Conservation (phyloP, 2,329 filamentous ascomycete species). For the Claviceps cyperi region DNA sequence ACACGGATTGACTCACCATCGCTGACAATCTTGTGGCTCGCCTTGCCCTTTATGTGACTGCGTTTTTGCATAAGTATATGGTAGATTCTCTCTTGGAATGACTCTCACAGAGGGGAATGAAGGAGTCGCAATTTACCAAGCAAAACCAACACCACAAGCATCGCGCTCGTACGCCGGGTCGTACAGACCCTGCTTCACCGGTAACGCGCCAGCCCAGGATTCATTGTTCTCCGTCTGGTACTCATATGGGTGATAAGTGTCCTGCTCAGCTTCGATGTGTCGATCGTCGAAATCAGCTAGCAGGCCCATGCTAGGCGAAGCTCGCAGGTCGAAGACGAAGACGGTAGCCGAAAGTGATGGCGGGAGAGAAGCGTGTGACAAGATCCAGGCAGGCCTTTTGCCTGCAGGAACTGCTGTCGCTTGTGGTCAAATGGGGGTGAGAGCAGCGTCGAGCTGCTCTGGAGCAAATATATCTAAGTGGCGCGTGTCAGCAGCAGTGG, state of each 20-base stretch:
- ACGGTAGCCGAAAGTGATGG: background rate
- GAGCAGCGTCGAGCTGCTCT: constrained; percentile 13
- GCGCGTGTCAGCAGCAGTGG: constrained; percentile 1
- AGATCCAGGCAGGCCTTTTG: constrained; percentile 2
- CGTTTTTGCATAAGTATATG: background rate
- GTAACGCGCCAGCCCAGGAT: constrained; percentile 88
- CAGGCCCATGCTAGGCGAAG: constrained; percentile 56
- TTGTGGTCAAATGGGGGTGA: constrained; percentile 8
- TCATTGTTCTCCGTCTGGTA: constrained; percentile 75
- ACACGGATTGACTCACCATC: constrained; percentile 54
- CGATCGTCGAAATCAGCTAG: constrained; percentile 54
- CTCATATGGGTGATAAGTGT: constrained; percentile 57
- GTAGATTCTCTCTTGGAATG: background rate
- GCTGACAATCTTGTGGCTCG: constrained; percentile 96
- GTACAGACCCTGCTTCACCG: constrained; percentile 96
- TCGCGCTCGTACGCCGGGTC: constrained; percentile 94
- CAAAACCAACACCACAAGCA: constrained; percentile 98
- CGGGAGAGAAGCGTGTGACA: background rate
- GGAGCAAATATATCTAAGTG: constrained; percentile 8
- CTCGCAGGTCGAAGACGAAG: constrained; percentile 7
- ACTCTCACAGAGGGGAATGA: background rate
- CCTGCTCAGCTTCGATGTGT: constrained; percentile 47
- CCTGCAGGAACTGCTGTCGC: constrained; percentile 3
- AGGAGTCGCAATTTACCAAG: constrained; percentile 60
- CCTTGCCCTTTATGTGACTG: constrained; percentile 91